phyloP scores from a whole-genome alignment of 257 asterid species.

The Petunia axillaris region DNA sequence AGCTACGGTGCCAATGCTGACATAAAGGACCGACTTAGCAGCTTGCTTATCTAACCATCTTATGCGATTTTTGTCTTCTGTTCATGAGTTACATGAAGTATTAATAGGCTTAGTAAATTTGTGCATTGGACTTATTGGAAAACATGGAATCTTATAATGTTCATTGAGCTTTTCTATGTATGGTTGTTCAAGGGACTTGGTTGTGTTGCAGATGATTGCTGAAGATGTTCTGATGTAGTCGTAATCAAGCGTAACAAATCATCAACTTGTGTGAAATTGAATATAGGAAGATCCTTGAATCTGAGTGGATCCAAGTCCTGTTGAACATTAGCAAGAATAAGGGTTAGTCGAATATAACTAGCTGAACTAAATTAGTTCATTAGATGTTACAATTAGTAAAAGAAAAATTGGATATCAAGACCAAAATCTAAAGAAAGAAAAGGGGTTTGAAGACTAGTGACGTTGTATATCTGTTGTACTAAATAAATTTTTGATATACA shows the following conservation, averaged over 20 bases:
- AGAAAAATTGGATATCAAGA: background rate
- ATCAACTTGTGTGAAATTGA: background rate
- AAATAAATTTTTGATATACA: no score
- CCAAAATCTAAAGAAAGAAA: no score
- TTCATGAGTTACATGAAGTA: background rate
- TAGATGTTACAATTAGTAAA: background rate
- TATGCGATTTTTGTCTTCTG: background rate
- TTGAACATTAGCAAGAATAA: background rate
- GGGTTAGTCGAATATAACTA: background rate
- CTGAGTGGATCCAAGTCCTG: slow-evolving; percentile 26
- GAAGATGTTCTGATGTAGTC: background rate
- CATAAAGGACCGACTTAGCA: slow-evolving; percentile 24
- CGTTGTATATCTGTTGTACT: no score
- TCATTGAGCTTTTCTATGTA: background rate
- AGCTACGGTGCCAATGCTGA: slow-evolving; percentile 29
- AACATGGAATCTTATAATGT: slow-evolving; percentile 4
- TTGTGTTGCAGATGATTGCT: slow-evolving; percentile 29
- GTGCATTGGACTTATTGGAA: slow-evolving; percentile 26
- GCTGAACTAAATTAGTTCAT: background rate
- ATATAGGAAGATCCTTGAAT: slow-evolving; percentile 20
- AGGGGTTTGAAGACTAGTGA: no score
- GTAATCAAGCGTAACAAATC: background rate
- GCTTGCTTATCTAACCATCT: slow-evolving; percentile 31
- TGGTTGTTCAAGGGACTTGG: background rate
- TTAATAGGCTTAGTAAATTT: background rate